Evolutionary conservation across 305 asterid genomes (phyloP).

Genomic region (Fraxinus platypoda): DNA sequence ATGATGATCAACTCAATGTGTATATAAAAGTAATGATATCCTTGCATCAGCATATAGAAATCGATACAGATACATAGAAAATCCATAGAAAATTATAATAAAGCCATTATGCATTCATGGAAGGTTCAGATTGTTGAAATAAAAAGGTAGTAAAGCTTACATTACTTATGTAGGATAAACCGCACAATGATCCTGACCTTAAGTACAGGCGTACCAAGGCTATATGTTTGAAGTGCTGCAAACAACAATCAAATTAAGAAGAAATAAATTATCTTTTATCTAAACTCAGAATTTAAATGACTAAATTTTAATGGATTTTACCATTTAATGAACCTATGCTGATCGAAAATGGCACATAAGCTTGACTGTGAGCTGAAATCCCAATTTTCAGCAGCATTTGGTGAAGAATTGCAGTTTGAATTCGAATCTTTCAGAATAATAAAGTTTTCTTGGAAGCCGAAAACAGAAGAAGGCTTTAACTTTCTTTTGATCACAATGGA

Average conservation of each 20-base stretch:
- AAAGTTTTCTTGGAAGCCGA: slow-evolving; percentile 38
- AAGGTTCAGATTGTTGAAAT: background rate
- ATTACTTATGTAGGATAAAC: background rate
- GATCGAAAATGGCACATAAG: background rate
- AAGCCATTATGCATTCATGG: background rate
- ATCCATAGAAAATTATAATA: background rate
- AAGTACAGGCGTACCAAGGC: background rate
- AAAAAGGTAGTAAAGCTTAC: background rate
- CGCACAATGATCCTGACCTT: background rate
- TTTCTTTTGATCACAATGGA: background rate
- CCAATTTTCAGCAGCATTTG: slow-evolving; percentile 23
- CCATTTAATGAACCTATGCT: background rate
- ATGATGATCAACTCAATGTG: background rate
- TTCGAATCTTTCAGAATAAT: slow-evolving; percentile 20
- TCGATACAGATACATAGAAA: background rate
- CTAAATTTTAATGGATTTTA: background rate
- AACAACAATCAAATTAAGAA: background rate
- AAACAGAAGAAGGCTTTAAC: slow-evolving; percentile 11
- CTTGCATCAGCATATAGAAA: background rate
- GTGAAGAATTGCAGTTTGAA: slow-evolving; percentile 30
- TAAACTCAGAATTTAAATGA: background rate
- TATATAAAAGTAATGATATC: background rate
- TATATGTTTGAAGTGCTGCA: background rate
- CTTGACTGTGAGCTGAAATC: background rate
- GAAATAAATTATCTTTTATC: background rate